Base-by-base conservation (phyloP, 768 basidiomycete species). In the Rhodosporidiobolus odoratus region DNA sequence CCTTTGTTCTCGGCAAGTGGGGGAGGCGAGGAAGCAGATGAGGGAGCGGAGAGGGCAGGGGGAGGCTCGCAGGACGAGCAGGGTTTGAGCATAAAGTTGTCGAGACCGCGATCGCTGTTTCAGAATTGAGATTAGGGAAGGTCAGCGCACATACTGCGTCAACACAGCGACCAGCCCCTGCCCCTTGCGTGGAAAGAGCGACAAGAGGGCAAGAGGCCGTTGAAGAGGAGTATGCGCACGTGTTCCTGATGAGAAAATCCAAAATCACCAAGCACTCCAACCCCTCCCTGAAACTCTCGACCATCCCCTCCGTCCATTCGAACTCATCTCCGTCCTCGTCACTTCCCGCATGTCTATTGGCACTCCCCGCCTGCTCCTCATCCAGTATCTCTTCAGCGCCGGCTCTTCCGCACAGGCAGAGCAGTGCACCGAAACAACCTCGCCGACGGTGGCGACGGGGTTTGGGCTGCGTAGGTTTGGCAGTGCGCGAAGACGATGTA, bases 181-280 rank as follows among this genome's bases (percentile, higher is more conserved):
- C 16, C 35, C 9, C 62, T 32, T 13, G 76, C 78, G 40, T 89
- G 92, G 79, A 92, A 91, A 81, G 92, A n/a, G n/a, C n/a, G n/a
- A n/a, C n/a, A 91, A 90, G 88, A 25, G 86, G 27, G 52, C 5
- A 32, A 50, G 48, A 50, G 48, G 48, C 15, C n/a, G n/a, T n/a
- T n/a, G 48, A 25, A n/a, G 25, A 15, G 48, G 48, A 50, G 9
- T 16, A 88, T 60, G 91, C 86, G 78, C 92, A 92, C 27, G 92
- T 94, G 79, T 93, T 94, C 62, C 91, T 86, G 88, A 94, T 94
- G 53, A 95, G 83, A 80, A 89, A 92, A 80, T 94, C 91, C 75
- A 94, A 82, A 63, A 92, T 89, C 34, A 94, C 90, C 30, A 94
- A 86, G 88, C 92, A 92, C 79, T 95, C 92, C 32, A 95, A 81